These are phyloP conservation scores for Fusarium bulbicola DNA, from an alignment of 2,329 filamentous ascomycete species.

Conservation along the genomic window DNA sequence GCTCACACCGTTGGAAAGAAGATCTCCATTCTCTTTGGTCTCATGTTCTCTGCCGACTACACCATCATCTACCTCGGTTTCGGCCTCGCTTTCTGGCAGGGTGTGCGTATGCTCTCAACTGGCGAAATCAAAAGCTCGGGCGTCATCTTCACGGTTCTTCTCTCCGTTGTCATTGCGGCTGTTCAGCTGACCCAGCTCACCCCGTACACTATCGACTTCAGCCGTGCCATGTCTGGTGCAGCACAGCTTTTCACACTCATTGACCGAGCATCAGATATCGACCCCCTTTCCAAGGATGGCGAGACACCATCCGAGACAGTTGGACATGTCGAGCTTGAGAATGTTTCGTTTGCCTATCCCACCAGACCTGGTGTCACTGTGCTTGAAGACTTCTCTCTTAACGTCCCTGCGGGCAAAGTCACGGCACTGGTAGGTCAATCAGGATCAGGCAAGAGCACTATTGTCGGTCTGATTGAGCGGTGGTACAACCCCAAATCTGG, in stretches of 20 bases:
- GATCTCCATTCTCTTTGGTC: conserved; percentile 50
- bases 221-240: conserved; percentile 49
- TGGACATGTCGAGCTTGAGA: conserved; percentile 51
- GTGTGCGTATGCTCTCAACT: conserved; percentile 48
- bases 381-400: conserved; percentile 52
- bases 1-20: conserved; percentile 50
- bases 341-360: conserved; percentile 57
- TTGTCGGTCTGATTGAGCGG: conserved; percentile 51
- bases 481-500: conserved; percentile 51
- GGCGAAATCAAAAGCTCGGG: conserved; percentile 51
- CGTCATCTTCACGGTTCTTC: conserved; percentile 53
- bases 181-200: conserved; percentile 49
- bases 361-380: conserved; percentile 54
- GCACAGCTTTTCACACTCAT: conserved; percentile 51
- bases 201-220: conserved; percentile 51
- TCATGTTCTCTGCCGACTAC: conserved; percentile 52
- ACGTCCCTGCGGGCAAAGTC: conserved; percentile 56
- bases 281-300: conserved; percentile 48
- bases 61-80: conserved; percentile 54
- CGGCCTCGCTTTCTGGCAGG: conserved; percentile 57
- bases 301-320: conserved; percentile 42
- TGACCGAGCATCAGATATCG: conserved; percentile 49
- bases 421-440: conserved; percentile 53
- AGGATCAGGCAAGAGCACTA: conserved; percentile 53
- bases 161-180: conserved; percentile 52